phyloP scores from a whole-genome alignment of 805 yeast genomes.

The Ogataea paraovalis region DNA sequence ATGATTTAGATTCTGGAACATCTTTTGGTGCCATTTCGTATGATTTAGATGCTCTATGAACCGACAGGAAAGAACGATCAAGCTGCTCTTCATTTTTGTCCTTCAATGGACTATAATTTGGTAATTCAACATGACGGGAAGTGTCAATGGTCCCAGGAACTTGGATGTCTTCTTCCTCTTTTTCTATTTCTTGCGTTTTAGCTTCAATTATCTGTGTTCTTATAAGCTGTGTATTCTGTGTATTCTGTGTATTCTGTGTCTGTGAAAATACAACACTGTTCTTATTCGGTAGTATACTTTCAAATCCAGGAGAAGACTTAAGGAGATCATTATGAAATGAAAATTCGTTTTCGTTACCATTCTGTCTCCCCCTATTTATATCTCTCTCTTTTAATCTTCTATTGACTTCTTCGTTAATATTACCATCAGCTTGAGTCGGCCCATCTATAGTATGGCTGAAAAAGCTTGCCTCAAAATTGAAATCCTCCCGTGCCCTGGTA shows the following conservation, averaged over 20 bases:
- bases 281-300: neutral
- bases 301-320: neutral
- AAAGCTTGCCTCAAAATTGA: neutral
- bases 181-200: neutral
- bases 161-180: constrained; percentile 13
- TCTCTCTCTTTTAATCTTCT: neutral
- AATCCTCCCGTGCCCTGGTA: neutral
- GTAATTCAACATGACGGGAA: constrained; percentile 4
- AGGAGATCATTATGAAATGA: neutral
- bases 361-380: neutral
- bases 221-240: neutral
- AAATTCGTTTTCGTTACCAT: neutral
- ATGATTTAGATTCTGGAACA: neutral
- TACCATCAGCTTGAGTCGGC: constrained; percentile 20
- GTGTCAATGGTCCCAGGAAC: constrained; percentile 23
- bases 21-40: too few species aligned
- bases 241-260: neutral
- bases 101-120: constrained; percentile 12
- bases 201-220: neutral
- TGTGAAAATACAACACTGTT: neutral
- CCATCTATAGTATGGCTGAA: constrained; percentile 5
- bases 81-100: neutral
- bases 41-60: neutral
- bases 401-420: constrained; percentile 19
- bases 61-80: neutral